Percentiles rank a stretch among this genome's conserved stretches.
These are phyloP conservation scores for Leccinellum rugosiceps DNA, from an alignment of 768 basidiomycete genomes.

Conservation along the genomic window DNA sequence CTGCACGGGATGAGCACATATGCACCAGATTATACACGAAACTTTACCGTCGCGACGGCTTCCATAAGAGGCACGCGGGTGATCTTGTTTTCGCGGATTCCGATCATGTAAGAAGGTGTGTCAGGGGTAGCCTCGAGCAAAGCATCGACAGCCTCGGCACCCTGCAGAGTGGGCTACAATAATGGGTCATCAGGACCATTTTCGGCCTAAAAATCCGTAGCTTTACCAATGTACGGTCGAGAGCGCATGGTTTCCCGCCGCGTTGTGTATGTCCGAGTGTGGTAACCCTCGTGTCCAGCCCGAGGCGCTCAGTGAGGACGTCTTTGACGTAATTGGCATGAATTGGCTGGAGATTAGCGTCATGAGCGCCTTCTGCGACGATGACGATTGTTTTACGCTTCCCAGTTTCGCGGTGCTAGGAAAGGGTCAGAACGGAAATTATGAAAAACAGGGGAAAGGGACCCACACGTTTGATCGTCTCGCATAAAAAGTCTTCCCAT, in stretches of 20 bases:
- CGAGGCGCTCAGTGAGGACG: conserved; percentile 79
- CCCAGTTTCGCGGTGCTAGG: conserved; percentile 83
- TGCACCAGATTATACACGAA: background rate
- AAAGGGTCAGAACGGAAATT: conserved; percentile 1
- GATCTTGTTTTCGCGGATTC: conserved; percentile 93
- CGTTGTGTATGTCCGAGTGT: conserved; percentile 96
- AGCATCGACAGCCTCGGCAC: conserved; percentile 88
- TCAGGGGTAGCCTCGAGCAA: conserved; percentile 82
- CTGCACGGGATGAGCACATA: conserved; percentile 37
- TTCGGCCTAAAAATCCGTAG: background rate
- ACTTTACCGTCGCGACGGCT: conserved; percentile 78
- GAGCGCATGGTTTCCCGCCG: conserved; percentile 90
- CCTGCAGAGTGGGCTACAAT: conserved; percentile 91
- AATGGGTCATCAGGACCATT: conserved; percentile 3
- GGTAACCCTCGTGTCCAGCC: conserved; percentile 94
- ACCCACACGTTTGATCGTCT: conserved; percentile 71
- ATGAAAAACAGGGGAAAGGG: background rate
- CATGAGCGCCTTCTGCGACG: conserved; percentile 94
- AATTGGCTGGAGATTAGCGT: conserved; percentile 87
- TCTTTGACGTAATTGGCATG: conserved; percentile 88
- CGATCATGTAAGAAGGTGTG: conserved; percentile 97
- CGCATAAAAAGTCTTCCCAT: conserved; percentile 95
- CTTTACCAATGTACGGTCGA: conserved; percentile 87
- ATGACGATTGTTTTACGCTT: conserved; percentile 99
- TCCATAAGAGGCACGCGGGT: conserved; percentile 88